Conservation (phyloP, 495 filamentous ascomycete genomes). For the Neurospora sublineolata region DNA sequence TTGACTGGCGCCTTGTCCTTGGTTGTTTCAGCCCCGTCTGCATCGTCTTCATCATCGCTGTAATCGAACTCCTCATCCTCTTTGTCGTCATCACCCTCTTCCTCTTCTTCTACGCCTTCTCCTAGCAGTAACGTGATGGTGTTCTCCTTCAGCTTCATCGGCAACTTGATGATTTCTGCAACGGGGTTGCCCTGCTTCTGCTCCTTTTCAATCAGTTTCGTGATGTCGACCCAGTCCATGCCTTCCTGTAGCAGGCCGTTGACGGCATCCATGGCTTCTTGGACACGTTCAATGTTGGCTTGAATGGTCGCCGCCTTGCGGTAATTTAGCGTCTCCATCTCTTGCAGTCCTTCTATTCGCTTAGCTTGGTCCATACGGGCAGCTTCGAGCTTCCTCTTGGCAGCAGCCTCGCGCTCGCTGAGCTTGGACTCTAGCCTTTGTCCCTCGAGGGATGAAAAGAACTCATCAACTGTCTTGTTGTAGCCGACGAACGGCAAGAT, state of each 20-base stretch:
- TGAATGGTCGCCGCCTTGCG: conserved; percentile 84
- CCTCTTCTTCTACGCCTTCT: conserved; percentile 52
- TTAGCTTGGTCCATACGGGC: conserved; percentile 72
- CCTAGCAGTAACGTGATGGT: conserved; percentile 70
- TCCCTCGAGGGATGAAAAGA: conserved; percentile 90
- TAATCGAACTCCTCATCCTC: conserved; percentile 55
- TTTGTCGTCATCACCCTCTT: conserved; percentile 44
- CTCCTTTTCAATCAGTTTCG: conserved; percentile 75
- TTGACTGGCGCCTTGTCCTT: conserved; percentile 33
- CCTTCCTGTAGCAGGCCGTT: conserved; percentile 82
- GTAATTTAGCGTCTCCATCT: conserved; percentile 68
- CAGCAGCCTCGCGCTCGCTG: conserved; percentile 66
- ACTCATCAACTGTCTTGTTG: conserved; percentile 90
- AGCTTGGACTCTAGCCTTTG: conserved; percentile 81
- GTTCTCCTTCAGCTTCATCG: conserved; percentile 80
- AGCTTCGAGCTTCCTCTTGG: conserved; percentile 70
- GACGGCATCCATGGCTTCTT: conserved; percentile 83
- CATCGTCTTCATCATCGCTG: conserved; percentile 53
- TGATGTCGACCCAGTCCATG: conserved; percentile 95
- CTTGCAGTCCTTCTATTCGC: conserved; percentile 68
- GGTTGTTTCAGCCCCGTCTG: conserved; percentile 43
- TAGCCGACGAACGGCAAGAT: conserved; percentile 71
- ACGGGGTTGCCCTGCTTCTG: conserved; percentile 71
- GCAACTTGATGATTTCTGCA: conserved; percentile 75
- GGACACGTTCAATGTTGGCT: conserved; percentile 75